Base-by-base conservation (phyloP, 2,329 filamentous ascomycete genomes). In the Lachnellula hyalina region DNA sequence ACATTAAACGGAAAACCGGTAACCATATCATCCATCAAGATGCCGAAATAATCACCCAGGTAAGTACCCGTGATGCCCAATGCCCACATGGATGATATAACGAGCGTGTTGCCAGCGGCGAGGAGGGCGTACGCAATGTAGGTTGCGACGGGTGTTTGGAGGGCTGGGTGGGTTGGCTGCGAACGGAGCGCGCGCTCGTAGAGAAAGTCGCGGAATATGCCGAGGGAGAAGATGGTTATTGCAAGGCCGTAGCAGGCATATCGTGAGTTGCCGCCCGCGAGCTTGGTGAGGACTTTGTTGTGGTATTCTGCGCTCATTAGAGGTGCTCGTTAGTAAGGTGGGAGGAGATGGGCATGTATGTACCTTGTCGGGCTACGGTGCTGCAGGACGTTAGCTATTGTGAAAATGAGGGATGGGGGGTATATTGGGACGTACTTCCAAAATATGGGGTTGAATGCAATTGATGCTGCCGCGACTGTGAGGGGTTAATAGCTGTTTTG, bases 11-110 rank as follows among this genome's bases (percentile, higher is more conserved):
- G 94, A 71, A 99, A 99, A 14, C 89, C 87, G 12, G 91, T 96
- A 51, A 99, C 92, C 67, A 93, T 93, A 63, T 87, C 77, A 70
- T 97, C 93, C 91, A 96, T 96, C 62, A 99, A 79, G 71, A 97
- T 96, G 64, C 94, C 94, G 70, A 97, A 99, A 79, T 99, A 99
- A 77, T 99, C 94, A 65, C 94, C 94, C 36, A 99, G 79, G 71
- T 96, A 99, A 38, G 94, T 99, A 60, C 94, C 94, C 0, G 91
- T 96, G 67, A 99, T 84, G 55, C 94, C 94, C 41, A 99, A 84
- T 35, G 86, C 88, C 84, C 85, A 96, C 74, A 96, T 97, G 58
- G 89, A 94, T 35, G 87, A 86, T 49, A 97, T 66, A 49, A 99
- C 94, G 36, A 99, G 83, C 50, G 87, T 73, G 72, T 96, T 96